These are phyloP conservation scores for Fusarium anthophilum DNA, from an alignment of 2,329 filamentous ascomycete genomes.

Conservation along the genomic window DNA sequence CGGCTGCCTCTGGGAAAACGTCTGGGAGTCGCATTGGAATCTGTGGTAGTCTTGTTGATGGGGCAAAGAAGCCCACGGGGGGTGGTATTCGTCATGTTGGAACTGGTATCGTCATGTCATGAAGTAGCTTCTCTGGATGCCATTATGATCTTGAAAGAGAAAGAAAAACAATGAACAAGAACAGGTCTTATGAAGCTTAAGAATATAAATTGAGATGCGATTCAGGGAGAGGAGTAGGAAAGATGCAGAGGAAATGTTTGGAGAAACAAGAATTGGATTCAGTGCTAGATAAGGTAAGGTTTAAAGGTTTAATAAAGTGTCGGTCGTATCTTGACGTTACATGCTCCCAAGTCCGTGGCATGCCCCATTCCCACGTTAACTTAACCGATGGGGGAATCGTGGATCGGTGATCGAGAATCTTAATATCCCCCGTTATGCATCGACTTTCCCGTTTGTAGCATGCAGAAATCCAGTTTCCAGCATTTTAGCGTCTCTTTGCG, in stretches of 20 bases:
- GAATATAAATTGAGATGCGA: background rate
- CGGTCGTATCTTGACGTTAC: slow-evolving; percentile 34
- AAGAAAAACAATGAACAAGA: background rate
- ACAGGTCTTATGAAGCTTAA: background rate
- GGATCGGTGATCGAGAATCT: slow-evolving; percentile 5
- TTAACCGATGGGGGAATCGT: slow-evolving; percentile 19
- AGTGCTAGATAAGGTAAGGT: slow-evolving; percentile 13
- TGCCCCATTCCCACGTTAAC: slow-evolving; percentile 4
- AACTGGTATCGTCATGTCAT: slow-evolving; percentile 38
- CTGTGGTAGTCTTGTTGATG: slow-evolving; percentile 4
- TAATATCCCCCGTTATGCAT: background rate
- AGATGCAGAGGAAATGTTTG: slow-evolving; percentile 5
- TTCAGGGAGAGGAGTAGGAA: background rate
- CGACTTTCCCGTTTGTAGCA: slow-evolving; percentile 1
- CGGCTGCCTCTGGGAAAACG: slow-evolving; percentile 46
- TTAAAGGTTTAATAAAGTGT: background rate
- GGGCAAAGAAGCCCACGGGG: slow-evolving; percentile 10
- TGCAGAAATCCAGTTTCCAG: slow-evolving; percentile 20
- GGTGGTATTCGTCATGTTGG: slow-evolving; percentile 27
- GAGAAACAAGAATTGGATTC: background rate
- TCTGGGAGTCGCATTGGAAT: slow-evolving; percentile 6
- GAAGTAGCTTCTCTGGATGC: slow-evolving; percentile 19
- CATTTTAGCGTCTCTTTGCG: slow-evolving; percentile 26
- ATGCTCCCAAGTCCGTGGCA: background rate
- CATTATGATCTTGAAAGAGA: slow-evolving; percentile 7